Base-by-base conservation (phyloP, 371 early-diverging fungal species). In the Conidiobolus incongruus region DNA sequence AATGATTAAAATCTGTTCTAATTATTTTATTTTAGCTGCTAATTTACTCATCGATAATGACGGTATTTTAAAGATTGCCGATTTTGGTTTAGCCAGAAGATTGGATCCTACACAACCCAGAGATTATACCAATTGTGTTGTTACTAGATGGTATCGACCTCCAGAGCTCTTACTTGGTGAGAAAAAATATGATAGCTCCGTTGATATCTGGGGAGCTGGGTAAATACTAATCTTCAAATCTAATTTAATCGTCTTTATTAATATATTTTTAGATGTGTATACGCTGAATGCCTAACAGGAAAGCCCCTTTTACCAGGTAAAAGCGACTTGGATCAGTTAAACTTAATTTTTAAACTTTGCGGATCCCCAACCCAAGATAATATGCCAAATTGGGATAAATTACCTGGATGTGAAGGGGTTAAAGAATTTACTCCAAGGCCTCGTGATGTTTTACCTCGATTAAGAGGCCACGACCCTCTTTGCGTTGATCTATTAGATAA, bases 121-220 rank as follows among this genome's bases (percentile, higher is more conserved):
- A 69, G 23, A 35, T 10, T 78, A 84, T 56, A 91, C 94, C 13
- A 70, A 72, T 36, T 81, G 85, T 39, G 98, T 99, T 2, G 88
- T 97, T 2, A 99, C 99, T 8, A 56, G 89, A 41, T 95, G 94
- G 94, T 98, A 99, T 58, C 77, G 99, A 31, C 77, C 98, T 19
- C 98, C 98, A 0, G 99, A 99, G 61, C 63, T 99, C 20, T 66
- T 97, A 26, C 58, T 92, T 15, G 97, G 94, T 29, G 72, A 70
- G 40, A 69, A 70, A 40, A 56, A 68, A 17, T 98, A 99, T 59
- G 72, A 72, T 1, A 71, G 64, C 28, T 81, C 85, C 12, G 79
- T 99, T 41, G 99, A 99, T 61, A 86, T 98, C 64, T 99, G 99
- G 99, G 82, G 89, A 38, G 72, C 91, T 21, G 99, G 96, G 66